phyloP scores from a whole-genome alignment of 2,329 filamentous ascomycete genomes.

The Beauveria sp. region DNA sequence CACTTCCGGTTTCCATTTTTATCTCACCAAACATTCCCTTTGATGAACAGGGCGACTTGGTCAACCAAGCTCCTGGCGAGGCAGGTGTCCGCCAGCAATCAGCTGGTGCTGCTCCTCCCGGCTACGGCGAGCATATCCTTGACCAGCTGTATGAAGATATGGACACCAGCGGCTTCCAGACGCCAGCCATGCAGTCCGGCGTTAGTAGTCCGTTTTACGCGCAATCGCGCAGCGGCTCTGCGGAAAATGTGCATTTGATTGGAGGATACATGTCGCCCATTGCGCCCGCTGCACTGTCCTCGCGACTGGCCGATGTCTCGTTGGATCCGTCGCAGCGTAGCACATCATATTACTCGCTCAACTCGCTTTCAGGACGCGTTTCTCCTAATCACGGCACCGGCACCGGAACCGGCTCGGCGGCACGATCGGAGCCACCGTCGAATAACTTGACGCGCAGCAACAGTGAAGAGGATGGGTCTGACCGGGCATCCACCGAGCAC shows the following conservation, averaged over 20 bases:
- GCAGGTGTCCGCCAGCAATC: conserved; percentile 43
- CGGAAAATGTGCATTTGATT: conserved; percentile 65
- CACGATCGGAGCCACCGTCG: conserved; percentile 35
- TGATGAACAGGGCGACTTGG: conserved; percentile 76
- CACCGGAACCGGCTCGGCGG: conserved; percentile 9
- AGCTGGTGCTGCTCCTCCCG: conserved; percentile 71
- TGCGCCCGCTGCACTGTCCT: conserved; percentile 50
- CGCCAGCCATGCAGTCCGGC: conserved; percentile 58
- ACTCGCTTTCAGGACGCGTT: conserved; percentile 35
- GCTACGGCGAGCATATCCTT: conserved; percentile 83
- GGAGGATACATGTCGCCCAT: conserved; percentile 23
- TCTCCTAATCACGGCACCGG: conserved; percentile 31
- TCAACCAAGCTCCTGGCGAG: conserved; percentile 49
- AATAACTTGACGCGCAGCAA: conserved; percentile 44
- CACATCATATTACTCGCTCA: conserved; percentile 37
- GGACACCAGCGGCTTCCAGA: conserved; percentile 73
- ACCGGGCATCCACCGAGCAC: conserved; percentile 49
- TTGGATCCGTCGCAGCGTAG: conserved; percentile 40
- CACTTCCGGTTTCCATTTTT: conserved; percentile 84
- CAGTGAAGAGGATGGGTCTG: conserved; percentile 44
- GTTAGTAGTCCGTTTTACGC: conserved; percentile 72
- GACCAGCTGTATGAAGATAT: conserved; percentile 88
- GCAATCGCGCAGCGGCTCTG: conserved; percentile 66
- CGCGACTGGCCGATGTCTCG: conserved; percentile 62
- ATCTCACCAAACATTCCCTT: conserved; percentile 91